These are phyloP conservation scores for Dictyostelium capitatum DNA, from an alignment of 78 protist species.

Conservation along the genomic window DNA sequence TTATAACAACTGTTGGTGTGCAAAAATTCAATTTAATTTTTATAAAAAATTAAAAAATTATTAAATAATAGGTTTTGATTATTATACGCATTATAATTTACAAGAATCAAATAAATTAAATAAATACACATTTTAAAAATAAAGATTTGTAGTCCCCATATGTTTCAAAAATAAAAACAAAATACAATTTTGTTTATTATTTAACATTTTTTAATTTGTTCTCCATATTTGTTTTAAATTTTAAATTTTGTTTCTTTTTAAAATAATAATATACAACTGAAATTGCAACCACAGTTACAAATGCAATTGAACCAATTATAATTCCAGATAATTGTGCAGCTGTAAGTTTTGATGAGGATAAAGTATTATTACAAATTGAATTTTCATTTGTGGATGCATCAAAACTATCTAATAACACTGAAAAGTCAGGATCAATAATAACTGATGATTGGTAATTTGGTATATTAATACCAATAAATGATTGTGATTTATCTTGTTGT, in stretches of 20 bases:
- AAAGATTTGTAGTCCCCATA: too few relatives aligned
- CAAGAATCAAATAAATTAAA: too few relatives aligned
- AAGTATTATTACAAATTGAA: not conserved
- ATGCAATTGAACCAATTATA: slow-evolving; percentile 10
- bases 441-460: not conserved
- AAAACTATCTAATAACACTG: slow-evolving; percentile 1
- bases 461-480: slow-evolving; percentile 31
- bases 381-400: not conserved
- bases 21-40: too few relatives aligned
- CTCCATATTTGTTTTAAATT: not conserved
- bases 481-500: not conserved
- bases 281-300: not conserved
- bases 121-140: too few relatives aligned
- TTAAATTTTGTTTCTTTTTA: not conserved
- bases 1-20: too few relatives aligned
- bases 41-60: too few relatives aligned
- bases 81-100: too few relatives aligned
- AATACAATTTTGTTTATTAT: too few relatives aligned
- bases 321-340: slow-evolving; percentile 32
- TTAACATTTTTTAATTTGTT: not conserved
- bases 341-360: not conserved
- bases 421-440: slow-evolving; percentile 27
- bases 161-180: too few relatives aligned
- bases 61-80: too few relatives aligned
- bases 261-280: not conserved